These are phyloP conservation scores for Penicillium brevicompactum DNA, from an alignment of 2,329 filamentous ascomycete species.

Conservation along the genomic window DNA sequence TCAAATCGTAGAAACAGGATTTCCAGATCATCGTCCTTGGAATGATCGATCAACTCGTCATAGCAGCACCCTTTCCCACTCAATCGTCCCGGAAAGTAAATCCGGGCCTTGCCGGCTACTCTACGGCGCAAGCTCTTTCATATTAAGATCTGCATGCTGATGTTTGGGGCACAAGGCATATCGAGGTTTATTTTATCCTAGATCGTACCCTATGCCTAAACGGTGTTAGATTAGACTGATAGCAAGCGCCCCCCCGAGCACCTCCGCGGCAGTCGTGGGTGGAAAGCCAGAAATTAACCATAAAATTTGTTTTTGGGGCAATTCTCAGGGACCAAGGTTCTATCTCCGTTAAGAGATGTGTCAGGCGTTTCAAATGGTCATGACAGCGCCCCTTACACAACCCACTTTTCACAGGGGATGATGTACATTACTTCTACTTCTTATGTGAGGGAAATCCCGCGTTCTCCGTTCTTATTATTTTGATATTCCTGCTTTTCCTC, in stretches of 20 bases:
- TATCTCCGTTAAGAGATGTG: neutral
- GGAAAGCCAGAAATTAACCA: neutral
- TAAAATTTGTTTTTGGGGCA: slow-evolving; percentile 1
- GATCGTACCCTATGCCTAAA: neutral
- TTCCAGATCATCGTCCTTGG: neutral
- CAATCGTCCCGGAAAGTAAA: neutral
- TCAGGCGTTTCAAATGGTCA: neutral
- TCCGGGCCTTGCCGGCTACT: neutral
- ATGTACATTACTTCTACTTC: neutral
- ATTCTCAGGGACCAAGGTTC: neutral
- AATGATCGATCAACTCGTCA: neutral
- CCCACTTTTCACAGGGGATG: neutral
- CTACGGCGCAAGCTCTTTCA: neutral
- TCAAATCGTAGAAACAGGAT: neutral
- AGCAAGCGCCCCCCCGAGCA: neutral
- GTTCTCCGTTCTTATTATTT: neutral
- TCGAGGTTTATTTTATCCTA: neutral
- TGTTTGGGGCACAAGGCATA: neutral
- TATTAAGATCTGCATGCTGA: slow-evolving; percentile 6
- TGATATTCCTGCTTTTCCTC: neutral
- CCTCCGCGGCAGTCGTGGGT: neutral
- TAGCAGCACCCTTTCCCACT: neutral
- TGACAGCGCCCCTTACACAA: neutral
- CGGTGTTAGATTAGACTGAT: neutral
- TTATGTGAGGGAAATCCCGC: neutral